Percentiles rank a stretch among this genome's conserved stretches.
Evolutionary conservation across 345 rosid species (phyloP).

Genomic region (Citrus unshiu): DNA sequence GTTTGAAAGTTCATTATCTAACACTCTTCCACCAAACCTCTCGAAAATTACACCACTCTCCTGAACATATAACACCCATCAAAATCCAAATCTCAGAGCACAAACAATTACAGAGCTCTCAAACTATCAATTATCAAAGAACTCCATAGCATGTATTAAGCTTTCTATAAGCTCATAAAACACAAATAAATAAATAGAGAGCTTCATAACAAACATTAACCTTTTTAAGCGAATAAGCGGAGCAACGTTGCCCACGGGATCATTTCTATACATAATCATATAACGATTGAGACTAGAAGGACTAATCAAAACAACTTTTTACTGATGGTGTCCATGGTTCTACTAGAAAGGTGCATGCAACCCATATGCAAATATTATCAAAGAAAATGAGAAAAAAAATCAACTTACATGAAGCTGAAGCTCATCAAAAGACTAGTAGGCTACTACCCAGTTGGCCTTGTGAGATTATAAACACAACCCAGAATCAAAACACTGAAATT

Average conservation of each 20-base stretch:
- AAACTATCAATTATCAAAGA: not conserved
- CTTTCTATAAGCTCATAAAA: not conserved
- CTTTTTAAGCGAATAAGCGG: too few species aligned
- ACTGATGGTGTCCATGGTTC: not conserved
- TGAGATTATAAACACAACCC: constrained; percentile 12
- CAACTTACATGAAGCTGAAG: constrained; percentile 7
- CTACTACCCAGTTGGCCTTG: not conserved
- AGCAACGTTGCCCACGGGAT: too few species aligned
- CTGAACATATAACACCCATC: not conserved
- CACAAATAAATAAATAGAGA: not conserved
- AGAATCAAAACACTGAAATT: constrained; percentile 4
- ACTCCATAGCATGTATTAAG: not conserved
- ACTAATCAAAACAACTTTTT: not conserved
- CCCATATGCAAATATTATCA: not conserved
- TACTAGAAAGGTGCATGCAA: not conserved
- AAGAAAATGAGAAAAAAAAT: not conserved
- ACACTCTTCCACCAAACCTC: not conserved
- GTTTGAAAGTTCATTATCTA: not conserved
- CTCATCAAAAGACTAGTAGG: not conserved
- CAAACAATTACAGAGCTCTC: not conserved
- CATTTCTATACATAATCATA: too few species aligned
- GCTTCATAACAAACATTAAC: too few species aligned
- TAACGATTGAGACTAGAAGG: not conserved
- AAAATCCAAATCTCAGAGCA: not conserved
- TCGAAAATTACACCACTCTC: not conserved